Base-by-base conservation (phyloP, 2,329 filamentous ascomycete genomes). In the Hymenoscyphus salicellus region DNA sequence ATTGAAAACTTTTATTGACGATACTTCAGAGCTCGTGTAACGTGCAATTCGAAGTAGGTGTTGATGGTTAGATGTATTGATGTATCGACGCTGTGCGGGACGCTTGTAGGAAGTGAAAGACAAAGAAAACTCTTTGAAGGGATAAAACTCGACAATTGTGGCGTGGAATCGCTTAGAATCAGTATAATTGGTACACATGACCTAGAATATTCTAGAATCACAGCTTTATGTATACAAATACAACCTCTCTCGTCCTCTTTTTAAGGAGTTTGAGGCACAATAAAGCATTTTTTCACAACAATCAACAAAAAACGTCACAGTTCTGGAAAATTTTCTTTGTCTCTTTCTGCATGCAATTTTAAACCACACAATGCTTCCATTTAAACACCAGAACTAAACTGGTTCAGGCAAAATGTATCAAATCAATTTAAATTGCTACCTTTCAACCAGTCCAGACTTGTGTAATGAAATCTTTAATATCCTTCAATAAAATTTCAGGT, bases 391-490 rank as follows among this genome's bases (percentile, higher is more conserved):
- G n/a, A 52, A 26, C 46, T 52, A 52, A 10, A 52, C 1, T 52
- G 17, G n/a, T 20, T 52, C 14, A 23, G 20, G 20, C 20, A 52
- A 49, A 26, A 14, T 52, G 7, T 23, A 16, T 14, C 20, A 52
- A 23, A 52, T 8, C 36, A 38, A 38, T 23, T 8, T 2, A 3
- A 14, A 36, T 36, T n/a, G n/a, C 46, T 10, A 20, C 20, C 46
- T 26, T 52, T 52, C 20, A 52, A 52, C 8, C 10, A 7, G n/a
- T 55, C 77, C 76, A 73, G 59, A 76, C 76, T 56, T 70, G 69
- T 68, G 68, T 74, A 33, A 75, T 71, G 73, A 78, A 83, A 36
- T 76, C 77, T 67, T 82, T 79, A 0, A 82, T 66, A 74, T 83
- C 81, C n/a, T 66, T 72, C 63, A 78, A 72, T 36, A 83, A 71